Evolutionary conservation across 1,284 basidiomycete genomes (phyloP).

Genomic region (Erythrobasidium hasegawianum): DNA sequence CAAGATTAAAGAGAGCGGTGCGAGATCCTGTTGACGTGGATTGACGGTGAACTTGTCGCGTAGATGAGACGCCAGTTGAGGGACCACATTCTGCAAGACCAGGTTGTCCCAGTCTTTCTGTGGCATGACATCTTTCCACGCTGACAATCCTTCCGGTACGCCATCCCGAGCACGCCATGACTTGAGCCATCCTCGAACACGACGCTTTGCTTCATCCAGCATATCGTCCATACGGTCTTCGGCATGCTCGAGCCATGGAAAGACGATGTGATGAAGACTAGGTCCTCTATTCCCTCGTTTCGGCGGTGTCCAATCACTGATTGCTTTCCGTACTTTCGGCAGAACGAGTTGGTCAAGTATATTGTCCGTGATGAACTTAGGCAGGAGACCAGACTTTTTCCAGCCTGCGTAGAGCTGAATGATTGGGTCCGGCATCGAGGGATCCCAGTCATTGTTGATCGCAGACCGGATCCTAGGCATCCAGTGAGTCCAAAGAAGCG

Average conservation of each 20-base stretch:
- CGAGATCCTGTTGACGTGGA: conserved; percentile 80
- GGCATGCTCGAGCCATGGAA: conserved; percentile 91
- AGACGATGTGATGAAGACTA: conserved; percentile 74
- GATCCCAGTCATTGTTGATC: conserved; percentile 76
- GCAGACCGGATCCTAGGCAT: conserved; percentile 80
- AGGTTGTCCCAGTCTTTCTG: conserved; percentile 79
- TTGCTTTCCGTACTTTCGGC: conserved; percentile 79
- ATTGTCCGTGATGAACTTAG: conserved; percentile 88
- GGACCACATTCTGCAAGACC: conserved; percentile 82
- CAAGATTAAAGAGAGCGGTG: conserved; percentile 71
- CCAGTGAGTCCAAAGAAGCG: conserved; percentile 90
- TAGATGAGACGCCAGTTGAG: conserved; percentile 74
- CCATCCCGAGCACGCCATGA: conserved; percentile 71
- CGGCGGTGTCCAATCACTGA: conserved; percentile 72
- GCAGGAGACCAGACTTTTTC: conserved; percentile 66
- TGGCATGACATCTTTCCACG: conserved; percentile 73
- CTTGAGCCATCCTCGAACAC: conserved; percentile 72
- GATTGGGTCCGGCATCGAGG: conserved; percentile 66
- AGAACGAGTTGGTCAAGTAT: conserved; percentile 90
- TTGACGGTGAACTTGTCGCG: conserved; percentile 82
- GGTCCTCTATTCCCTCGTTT: conserved; percentile 50
- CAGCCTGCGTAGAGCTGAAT: conserved; percentile 83
- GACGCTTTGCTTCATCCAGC: conserved; percentile 76
- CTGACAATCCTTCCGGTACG: conserved; percentile 66
- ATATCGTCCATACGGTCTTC: conserved; percentile 75